These are phyloP conservation scores for Filobasidium floriforme DNA, from an alignment of 768 basidiomycete species.

Conservation along the genomic window DNA sequence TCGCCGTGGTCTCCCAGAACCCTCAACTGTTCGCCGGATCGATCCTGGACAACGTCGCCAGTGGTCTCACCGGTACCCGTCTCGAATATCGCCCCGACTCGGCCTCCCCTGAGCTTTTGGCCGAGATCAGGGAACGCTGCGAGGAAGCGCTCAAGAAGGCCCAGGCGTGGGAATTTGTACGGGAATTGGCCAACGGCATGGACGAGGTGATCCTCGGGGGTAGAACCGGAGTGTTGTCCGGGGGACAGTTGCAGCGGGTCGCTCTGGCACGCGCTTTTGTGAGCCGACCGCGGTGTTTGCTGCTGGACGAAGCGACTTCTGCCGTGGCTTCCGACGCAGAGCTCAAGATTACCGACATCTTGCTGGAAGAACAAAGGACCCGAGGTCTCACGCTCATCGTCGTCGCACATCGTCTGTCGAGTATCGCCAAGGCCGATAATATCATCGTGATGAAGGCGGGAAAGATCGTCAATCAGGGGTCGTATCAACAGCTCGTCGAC, in stretches of 20 bases:
- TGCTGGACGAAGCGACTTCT: conserved; percentile 38
- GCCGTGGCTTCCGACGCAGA: conserved; percentile 31
- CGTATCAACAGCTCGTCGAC: conserved; percentile 34
- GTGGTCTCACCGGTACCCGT: conserved; percentile 39
- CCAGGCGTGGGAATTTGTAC: conserved; percentile 42
- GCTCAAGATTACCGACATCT: conserved; percentile 23
- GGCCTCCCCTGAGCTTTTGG: background rate
- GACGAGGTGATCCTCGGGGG: conserved; percentile 34
- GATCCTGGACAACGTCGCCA: conserved; percentile 42
- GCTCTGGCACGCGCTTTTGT: conserved; percentile 10
- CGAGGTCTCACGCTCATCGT: conserved; percentile 30
- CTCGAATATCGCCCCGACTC: conserved; percentile 34
- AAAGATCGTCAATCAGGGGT: conserved; percentile 29
- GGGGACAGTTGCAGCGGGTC: conserved; percentile 25
- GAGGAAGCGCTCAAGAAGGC: conserved; percentile 46
- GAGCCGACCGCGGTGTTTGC: background rate
- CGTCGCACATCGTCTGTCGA: conserved; percentile 34
- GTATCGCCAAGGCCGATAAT: conserved; percentile 24
- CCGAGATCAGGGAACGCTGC: conserved; percentile 6
- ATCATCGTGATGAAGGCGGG: conserved; percentile 37
- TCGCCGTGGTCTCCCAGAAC: conserved; percentile 36
- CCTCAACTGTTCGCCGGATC: conserved; percentile 36
- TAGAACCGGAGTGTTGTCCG: conserved; percentile 37
- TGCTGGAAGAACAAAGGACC: conserved; percentile 2
- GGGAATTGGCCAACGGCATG: conserved; percentile 36